Evolutionary conservation across 176 grass and related monocot species (phyloP).

Genomic region (Cocos nucifera): DNA sequence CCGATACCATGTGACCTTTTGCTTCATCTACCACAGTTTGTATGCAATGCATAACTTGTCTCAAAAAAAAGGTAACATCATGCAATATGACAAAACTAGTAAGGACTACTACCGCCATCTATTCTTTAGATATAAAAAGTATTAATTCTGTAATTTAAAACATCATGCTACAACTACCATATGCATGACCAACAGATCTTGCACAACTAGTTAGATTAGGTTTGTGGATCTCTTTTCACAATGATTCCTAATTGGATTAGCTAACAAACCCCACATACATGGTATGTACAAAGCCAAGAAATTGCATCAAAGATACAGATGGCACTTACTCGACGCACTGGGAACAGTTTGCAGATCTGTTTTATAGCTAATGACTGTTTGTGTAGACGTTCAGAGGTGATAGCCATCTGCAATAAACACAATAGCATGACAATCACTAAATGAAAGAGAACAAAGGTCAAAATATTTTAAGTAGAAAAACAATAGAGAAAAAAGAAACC

Average conservation of each 20-base stretch:
- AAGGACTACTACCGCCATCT: no score
- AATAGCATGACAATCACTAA: constrained; percentile 11
- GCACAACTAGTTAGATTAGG: no score
- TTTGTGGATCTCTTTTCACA: no score
- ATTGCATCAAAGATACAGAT: not conserved
- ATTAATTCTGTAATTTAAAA: no score
- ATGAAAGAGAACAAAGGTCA: constrained; percentile 5
- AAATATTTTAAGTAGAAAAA: constrained; percentile 9
- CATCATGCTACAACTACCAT: no score
- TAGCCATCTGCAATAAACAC: constrained; percentile 58
- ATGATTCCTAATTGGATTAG: not conserved
- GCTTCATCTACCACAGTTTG: no score
- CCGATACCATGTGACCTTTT: no score
- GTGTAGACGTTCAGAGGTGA: constrained; percentile 60
- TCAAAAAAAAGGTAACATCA: no score
- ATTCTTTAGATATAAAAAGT: no score
- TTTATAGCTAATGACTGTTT: constrained; percentile 80
- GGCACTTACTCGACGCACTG: constrained; percentile 65
- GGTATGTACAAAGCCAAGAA: not conserved
- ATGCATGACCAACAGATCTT: no score
- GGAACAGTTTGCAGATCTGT: constrained; percentile 80
- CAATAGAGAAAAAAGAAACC: not conserved
- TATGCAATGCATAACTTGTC: no score
- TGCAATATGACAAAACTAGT: no score
- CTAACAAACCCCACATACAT: constrained; percentile 2